Evolutionary conservation across 2,329 filamentous ascomycete species (phyloP).

Genomic region (Triangularia verruculosa): DNA sequence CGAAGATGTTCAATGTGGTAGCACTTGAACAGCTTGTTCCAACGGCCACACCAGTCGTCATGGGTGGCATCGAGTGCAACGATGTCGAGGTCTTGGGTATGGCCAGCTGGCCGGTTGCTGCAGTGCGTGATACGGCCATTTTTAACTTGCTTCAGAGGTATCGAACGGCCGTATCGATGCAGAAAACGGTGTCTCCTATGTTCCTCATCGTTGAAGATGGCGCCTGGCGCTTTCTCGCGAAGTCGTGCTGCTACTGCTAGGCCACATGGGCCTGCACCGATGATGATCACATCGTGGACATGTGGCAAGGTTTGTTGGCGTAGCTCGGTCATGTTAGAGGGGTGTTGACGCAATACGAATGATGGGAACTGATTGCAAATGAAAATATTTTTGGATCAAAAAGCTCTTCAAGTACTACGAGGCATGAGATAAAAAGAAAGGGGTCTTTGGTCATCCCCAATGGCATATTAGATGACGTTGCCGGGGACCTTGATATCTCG

Average conservation of each 20-base stretch:
- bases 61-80: constrained; percentile 66
- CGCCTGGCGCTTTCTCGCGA: constrained; percentile 68
- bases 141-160: constrained; percentile 53
- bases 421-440: not conserved
- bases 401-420: not conserved
- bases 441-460: not conserved
- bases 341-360: not conserved
- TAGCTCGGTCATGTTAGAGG: not conserved
- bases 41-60: constrained; percentile 64
- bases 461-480: not conserved
- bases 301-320: not conserved
- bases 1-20: constrained; percentile 70
- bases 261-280: constrained; percentile 73
- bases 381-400: too few species aligned
- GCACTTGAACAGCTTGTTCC: constrained; percentile 66
- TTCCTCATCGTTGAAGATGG: constrained; percentile 80
- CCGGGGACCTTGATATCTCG: not conserved
- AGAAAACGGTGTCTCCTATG: constrained; percentile 81
- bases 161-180: constrained; percentile 58
- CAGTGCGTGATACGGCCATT: constrained; percentile 34
- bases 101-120: not conserved
- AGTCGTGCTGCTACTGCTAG: constrained; percentile 71
- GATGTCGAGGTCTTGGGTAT: constrained; percentile 41
- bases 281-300: constrained; percentile 65
- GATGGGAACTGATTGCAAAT: too few species aligned